Evolutionary conservation across 2,329 filamentous ascomycete genomes (phyloP).

Genomic region (Aspergillus novofumigatus): DNA sequence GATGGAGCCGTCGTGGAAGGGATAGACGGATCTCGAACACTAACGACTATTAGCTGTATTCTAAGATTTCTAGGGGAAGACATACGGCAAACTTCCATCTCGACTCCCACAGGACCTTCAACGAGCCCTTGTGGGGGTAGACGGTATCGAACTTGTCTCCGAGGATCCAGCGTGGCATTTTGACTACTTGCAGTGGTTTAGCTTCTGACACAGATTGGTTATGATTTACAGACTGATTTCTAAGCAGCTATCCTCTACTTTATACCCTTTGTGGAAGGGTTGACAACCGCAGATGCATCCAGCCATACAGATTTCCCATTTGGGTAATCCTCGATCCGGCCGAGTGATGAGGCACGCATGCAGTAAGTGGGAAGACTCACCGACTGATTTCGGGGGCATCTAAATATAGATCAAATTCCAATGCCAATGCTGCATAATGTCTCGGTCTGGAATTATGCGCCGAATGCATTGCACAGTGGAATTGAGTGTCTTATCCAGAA

Average conservation of each 20-base stretch:
- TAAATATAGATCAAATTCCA: background rate
- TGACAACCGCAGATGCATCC: background rate
- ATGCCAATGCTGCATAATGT: background rate
- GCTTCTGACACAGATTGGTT: background rate
- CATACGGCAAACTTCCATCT: conserved; percentile 68
- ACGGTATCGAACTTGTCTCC: conserved; percentile 46
- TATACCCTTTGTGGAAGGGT: background rate
- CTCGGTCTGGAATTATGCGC: background rate
- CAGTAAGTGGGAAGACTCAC: background rate
- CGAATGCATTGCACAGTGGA: background rate
- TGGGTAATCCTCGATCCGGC: background rate
- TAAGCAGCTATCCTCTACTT: background rate
- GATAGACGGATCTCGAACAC: conserved; percentile 62
- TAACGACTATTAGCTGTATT: conserved; percentile 12
- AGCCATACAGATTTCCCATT: background rate
- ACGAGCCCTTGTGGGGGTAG: conserved; percentile 56
- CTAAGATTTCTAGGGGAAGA: background rate
- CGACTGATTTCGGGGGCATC: background rate
- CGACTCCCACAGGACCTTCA: conserved; percentile 66
- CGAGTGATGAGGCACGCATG: background rate
- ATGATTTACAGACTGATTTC: background rate
- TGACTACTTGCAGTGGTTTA: conserved; percentile 1
- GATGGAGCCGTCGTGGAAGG: conserved; percentile 68
- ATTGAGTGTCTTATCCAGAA: background rate
- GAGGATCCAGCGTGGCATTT: conserved; percentile 31